phyloP scores from a whole-genome alignment of 805 yeast genomes.

The Suhomyces emberorum region DNA sequence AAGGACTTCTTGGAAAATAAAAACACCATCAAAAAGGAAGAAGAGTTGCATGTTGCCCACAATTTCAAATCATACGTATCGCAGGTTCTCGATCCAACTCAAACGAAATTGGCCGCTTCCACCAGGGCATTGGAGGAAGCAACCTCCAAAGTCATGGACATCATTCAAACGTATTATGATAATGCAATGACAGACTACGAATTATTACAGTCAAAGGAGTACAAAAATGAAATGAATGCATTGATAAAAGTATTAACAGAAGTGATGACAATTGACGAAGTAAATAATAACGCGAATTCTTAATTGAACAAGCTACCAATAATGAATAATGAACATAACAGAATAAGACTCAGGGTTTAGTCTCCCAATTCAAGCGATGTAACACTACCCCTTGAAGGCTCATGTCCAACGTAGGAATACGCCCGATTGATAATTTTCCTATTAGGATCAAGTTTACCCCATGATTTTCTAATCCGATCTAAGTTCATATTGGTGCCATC shows the following conservation, averaged over 20 bases:
- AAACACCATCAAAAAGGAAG: constrained; percentile 17
- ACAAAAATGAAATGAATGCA: constrained; percentile 13
- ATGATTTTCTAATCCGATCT: constrained; percentile 37
- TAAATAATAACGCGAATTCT: too few species aligned
- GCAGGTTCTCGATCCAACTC: constrained; percentile 11
- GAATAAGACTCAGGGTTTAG: not conserved
- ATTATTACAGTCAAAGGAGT: constrained; percentile 12
- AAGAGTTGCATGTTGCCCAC: constrained; percentile 8
- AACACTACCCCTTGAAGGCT: constrained; percentile 15
- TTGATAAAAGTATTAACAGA: constrained; percentile 16
- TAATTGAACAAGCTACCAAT: too few species aligned
- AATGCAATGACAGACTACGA: not conserved
- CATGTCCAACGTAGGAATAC: constrained; percentile 27
- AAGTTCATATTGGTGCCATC: constrained; percentile 42
- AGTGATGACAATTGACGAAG: too few species aligned
- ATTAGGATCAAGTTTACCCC: constrained; percentile 41
- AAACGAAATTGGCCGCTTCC: constrained; percentile 12
- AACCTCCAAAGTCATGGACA: constrained; percentile 5
- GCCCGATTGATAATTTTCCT: constrained; percentile 34
- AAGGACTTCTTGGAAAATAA: constrained; percentile 26
- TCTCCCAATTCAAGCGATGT: constrained; percentile 7
- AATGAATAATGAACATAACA: too few species aligned
- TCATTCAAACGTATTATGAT: not conserved
- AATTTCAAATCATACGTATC: constrained; percentile 13
- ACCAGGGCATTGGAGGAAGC: constrained; percentile 10